phyloP scores from a whole-genome alignment of 257 asterid species.

The Misopates orontium region DNA sequence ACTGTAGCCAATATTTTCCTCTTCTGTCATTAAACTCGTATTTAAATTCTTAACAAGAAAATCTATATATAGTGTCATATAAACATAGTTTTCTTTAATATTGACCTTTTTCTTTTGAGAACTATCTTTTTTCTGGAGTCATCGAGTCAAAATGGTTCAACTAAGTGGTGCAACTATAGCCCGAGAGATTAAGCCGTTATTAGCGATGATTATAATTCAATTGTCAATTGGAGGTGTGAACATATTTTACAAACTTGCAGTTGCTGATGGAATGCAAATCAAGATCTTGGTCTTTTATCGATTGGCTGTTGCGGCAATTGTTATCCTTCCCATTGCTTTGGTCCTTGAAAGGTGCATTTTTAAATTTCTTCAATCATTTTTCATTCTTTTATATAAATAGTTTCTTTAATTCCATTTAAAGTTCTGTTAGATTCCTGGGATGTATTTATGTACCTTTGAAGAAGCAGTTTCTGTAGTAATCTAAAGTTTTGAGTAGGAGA shows the following conservation, averaged over 20 bases:
- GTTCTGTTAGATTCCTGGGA: too few relatives aligned
- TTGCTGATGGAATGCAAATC: constrained; percentile 33
- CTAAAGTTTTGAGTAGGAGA: too few relatives aligned
- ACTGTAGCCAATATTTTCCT: background rate
- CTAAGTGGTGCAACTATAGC: background rate
- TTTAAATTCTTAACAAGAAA: constrained; percentile 3
- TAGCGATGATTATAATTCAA: constrained; percentile 31
- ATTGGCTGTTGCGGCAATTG: constrained; percentile 31
- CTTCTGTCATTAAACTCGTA: constrained; percentile 5
- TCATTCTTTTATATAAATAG: too few relatives aligned
- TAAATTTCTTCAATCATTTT: too few relatives aligned
- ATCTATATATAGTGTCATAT: background rate
- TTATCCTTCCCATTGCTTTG: constrained; percentile 39
- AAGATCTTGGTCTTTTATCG: constrained; percentile 33
- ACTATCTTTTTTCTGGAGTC: background rate
- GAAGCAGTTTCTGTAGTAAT: too few relatives aligned
- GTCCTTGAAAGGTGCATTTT: constrained; percentile 31
- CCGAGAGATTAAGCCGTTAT: constrained; percentile 23
- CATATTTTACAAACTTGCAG: constrained; percentile 34
- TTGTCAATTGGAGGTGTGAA: constrained; percentile 28
- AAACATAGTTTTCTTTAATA: too few relatives aligned
- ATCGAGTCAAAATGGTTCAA: constrained; percentile 8
- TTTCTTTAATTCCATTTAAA: too few relatives aligned
- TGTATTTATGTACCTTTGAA: too few relatives aligned
- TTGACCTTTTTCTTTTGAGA: background rate